These are phyloP conservation scores for Cryphonectria radicalis DNA, from an alignment of 2,329 filamentous ascomycete genomes.

Conservation along the genomic window DNA sequence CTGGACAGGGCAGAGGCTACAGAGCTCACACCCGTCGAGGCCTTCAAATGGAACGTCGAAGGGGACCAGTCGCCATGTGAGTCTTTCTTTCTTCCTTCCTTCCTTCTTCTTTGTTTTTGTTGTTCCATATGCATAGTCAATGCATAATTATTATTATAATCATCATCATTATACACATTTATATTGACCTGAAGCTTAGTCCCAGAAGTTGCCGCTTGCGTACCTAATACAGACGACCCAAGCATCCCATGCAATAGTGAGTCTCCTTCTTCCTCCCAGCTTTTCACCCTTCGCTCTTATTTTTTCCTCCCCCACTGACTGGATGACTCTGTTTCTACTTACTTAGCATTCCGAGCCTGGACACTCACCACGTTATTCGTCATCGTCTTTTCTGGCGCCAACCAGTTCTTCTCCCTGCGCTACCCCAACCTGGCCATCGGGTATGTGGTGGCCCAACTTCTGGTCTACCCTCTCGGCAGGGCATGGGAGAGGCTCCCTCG, in stretches of 20 bases:
- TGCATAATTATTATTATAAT: neutral
- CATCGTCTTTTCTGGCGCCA: slow-evolving; percentile 41
- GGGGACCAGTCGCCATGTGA: slow-evolving; percentile 44
- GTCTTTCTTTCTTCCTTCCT: slow-evolving; percentile 11
- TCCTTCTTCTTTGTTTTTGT: neutral
- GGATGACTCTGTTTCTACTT: neutral
- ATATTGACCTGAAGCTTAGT: slow-evolving; percentile 32
- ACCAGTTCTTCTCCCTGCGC: slow-evolving; percentile 43
- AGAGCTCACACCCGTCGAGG: slow-evolving; percentile 41
- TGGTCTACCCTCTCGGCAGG: slow-evolving; percentile 42
- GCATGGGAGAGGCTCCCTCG: slow-evolving; percentile 39
- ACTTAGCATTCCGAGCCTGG: slow-evolving; percentile 39
- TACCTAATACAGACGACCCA: slow-evolving; percentile 41
- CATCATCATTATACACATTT: neutral
- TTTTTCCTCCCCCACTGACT: neutral
- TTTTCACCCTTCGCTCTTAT: neutral
- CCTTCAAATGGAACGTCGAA: slow-evolving; percentile 43
- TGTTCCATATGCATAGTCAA: neutral
- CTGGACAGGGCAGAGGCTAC: slow-evolving; percentile 35
- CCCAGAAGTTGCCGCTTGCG: slow-evolving; percentile 43
- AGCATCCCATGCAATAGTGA: slow-evolving; percentile 40
- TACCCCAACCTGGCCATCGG: slow-evolving; percentile 42
- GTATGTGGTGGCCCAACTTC: slow-evolving; percentile 41
- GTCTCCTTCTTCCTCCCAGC: neutral
- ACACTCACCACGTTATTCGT: slow-evolving; percentile 38